Evolutionary conservation across 352 stramenopile species (phyloP).

Genomic region (Pythium rhizo-oryzae): DNA sequence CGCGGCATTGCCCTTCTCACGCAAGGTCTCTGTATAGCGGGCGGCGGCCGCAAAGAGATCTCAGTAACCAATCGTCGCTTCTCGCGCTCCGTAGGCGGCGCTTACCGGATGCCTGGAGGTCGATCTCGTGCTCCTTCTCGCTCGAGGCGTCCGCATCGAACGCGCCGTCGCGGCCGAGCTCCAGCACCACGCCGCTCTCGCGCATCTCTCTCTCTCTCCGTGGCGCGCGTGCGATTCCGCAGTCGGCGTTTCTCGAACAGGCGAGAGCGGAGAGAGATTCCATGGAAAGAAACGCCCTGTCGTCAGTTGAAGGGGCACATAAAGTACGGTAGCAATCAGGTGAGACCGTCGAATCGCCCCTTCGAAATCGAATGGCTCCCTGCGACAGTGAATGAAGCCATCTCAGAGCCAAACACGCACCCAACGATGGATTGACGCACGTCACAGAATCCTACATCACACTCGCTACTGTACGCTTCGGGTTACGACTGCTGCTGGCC

Average conservation of each 20-base stretch:
- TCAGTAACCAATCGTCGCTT: not conserved
- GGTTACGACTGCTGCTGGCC: constrained; percentile 9
- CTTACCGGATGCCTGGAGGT: constrained; percentile 31
- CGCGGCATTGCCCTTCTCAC: constrained; percentile 63
- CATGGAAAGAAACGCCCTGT: constrained; percentile 3
- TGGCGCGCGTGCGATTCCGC: too few relatives aligned
- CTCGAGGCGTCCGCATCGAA: constrained; percentile 24
- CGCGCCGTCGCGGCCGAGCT: constrained; percentile 28
- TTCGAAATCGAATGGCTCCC: not conserved
- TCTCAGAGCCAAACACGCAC: not conserved
- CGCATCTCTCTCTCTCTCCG: not conserved
- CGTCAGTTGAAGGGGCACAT: not conserved
- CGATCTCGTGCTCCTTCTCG: constrained; percentile 9
- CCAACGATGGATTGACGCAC: not conserved
- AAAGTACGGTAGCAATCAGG: not conserved
- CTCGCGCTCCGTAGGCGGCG: not conserved
- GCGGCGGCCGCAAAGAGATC: not conserved
- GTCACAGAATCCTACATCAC: not conserved
- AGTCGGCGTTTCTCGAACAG: too few relatives aligned
- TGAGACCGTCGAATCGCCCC: not conserved
- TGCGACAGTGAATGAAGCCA: not conserved
- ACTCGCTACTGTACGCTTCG: too few relatives aligned
- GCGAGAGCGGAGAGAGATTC: not conserved
- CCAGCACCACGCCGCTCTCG: constrained; percentile 12
- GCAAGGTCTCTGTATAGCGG: constrained; percentile 37